Percentiles rank a stretch among this genome's conserved stretches.
phyloP scores from a whole-genome alignment of 768 basidiomycete species.

The Xerocomellus dryophilus region DNA sequence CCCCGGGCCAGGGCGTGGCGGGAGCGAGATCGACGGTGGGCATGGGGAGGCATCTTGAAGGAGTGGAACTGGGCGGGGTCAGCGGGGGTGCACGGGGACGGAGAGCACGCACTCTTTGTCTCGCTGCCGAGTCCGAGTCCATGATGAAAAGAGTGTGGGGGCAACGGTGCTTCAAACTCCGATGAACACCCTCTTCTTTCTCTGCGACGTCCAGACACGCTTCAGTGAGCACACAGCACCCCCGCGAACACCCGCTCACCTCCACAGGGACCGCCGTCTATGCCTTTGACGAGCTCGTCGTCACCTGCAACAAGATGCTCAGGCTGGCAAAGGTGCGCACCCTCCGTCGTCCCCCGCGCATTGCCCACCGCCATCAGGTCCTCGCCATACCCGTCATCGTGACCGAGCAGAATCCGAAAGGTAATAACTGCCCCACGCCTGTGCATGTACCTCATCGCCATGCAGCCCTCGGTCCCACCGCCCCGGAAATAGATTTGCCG shows the following conservation, averaged over 20 bases:
- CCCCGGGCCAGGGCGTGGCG: too few relatives aligned
- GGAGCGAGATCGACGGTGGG: constrained; percentile 55
- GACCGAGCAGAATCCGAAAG: constrained; percentile 83
- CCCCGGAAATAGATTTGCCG: constrained; percentile 54
- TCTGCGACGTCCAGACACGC: constrained; percentile 81
- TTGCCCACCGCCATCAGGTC: constrained; percentile 37
- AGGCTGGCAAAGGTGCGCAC: constrained; percentile 61
- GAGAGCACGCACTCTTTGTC: constrained; percentile 37
- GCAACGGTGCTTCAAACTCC: constrained; percentile 20
- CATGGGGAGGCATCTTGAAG: constrained; percentile 53
- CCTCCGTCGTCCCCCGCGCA: too few relatives aligned
- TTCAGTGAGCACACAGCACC: constrained; percentile 49
- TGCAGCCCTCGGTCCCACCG: constrained; percentile 66
- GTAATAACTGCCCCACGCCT: constrained; percentile 33
- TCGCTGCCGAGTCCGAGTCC: constrained; percentile 39
- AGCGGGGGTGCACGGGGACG: not conserved
- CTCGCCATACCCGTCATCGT: constrained; percentile 69
- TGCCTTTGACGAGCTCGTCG: constrained; percentile 67
- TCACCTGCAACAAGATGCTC: constrained; percentile 73
- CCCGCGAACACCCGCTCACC: constrained; percentile 11
- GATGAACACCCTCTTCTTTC: constrained; percentile 54
- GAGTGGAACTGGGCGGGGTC: constrained; percentile 55
- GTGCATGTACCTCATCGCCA: constrained; percentile 5
- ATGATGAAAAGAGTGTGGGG: constrained; percentile 31
- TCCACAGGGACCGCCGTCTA: constrained; percentile 52